phyloP scores from a whole-genome alignment of 140 eudicot genomes.

The Flaveria floridana region DNA sequence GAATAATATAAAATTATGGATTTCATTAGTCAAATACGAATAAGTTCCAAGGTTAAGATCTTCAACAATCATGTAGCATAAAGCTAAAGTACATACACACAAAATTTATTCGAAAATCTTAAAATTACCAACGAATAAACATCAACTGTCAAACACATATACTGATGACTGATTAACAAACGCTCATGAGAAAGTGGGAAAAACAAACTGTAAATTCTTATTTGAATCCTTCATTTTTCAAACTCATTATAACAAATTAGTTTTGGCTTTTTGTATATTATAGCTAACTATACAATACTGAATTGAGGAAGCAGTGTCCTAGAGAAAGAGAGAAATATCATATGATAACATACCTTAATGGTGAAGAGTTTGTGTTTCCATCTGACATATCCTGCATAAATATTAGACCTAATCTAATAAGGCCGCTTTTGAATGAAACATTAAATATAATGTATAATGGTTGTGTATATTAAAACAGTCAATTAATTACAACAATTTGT shows the following conservation, averaged over 20 bases:
- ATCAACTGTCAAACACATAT: not conserved
- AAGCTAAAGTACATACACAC: not conserved
- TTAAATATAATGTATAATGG: not conserved
- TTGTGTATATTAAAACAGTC: not conserved
- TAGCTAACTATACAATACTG: not conserved
- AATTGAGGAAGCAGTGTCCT: not conserved
- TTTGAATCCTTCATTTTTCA: constrained; percentile 6
- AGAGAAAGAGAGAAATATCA: not conserved
- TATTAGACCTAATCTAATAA: constrained; percentile 23
- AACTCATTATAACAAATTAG: not conserved
- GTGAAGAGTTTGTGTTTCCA: constrained; percentile 34
- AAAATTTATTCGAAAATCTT: not conserved
- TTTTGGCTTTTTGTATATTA: not conserved
- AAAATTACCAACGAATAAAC: no score
- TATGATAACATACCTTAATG: constrained; percentile 42
- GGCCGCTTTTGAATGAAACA: constrained; percentile 14
- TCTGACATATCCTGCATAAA: constrained; percentile 42
- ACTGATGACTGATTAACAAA: not conserved
- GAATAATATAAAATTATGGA: not conserved
- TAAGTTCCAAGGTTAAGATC: not conserved
- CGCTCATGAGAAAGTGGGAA: not conserved
- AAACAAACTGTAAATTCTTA: not conserved
- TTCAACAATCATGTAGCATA: not conserved
- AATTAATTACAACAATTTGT: constrained; percentile 15
- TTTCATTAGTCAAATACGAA: not conserved